Evolutionary conservation across 169 alveolate genomes (phyloP), one percentile per base, ranked within the genome.

Genomic region (Eimeria maxima): DNA sequence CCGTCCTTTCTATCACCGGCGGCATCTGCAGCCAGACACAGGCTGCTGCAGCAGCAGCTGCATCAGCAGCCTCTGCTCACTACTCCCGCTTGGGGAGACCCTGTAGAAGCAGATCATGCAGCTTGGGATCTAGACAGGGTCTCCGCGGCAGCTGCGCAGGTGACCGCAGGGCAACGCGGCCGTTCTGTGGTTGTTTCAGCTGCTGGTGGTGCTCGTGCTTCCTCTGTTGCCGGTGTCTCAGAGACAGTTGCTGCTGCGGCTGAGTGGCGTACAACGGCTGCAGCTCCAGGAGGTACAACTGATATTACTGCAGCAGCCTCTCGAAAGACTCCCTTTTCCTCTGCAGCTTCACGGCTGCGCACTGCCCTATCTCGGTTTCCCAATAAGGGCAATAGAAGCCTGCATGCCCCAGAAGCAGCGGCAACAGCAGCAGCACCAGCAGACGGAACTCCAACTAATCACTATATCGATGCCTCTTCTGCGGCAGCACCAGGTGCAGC

Each of bases 21-120:
- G 22, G 91, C 69, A 24, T 3, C 91, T 5, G 69, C 45, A 27
- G 91, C 91, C 44, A 55, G 91, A 83, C 27, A 53, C 53, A 83
- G 55, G 50, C 50, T 47, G 91, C 91, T 50, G 76, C 45, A 83
- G 47, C 50, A 55, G 45, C 73, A 83, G n/a, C 91, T n/a, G n/a
- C 69, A 83, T 24, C 50, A 55, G 67, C 50, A 24, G n/a, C 91
- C 14, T 24, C 74, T 53, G 73, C 73, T 83, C 50, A n/a, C 57
- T 27, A 83, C 50, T 38, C 91, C 69, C 53, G 42, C 44, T 20
- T 83, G 74, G 91, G 91, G 67, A 18, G 91, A 33, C 57, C 91
- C 50, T 27, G 27, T 65, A 47, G 44, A 55, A n/a, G 44, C 91
- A n/a, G 74, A 83, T 53, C 76, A 29, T 83, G 27, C 27, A n/a